Base-by-base conservation (phyloP, 2,329 filamentous ascomycete species). In the Graphiopsis chlorocephala region DNA sequence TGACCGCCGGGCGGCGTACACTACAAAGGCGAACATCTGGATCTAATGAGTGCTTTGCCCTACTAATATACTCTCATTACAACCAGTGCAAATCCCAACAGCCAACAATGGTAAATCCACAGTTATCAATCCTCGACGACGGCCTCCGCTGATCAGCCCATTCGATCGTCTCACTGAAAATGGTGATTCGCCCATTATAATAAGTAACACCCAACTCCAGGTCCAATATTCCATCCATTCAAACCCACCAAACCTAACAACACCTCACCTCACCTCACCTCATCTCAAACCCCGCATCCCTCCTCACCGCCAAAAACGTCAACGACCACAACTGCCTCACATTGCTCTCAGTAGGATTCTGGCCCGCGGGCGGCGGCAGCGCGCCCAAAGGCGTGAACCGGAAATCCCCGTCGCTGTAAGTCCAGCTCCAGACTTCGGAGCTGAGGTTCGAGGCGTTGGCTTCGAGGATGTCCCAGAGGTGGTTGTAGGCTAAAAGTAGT, bases 381-480 rank as follows among this genome's bases (percentile, higher is more conserved):
- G 79, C 78, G 0, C 85, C 85, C 57, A 88, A 72, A 26, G 84
- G 82, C 61, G 79, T 80, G 52, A 82, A 80, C 38, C 79, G 68
- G 70, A 84, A 88, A 8, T 72, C 72, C 1, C 74, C 81, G 66
- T 82, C 75, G 28, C 73, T 74, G 66, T 85, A 88, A 8, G 79
- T 78, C 86, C 86, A 89, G 59, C 82, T 86, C 87, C 87, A 89
- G 0, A 89, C 85, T 70, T 89, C 86, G 1, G 78, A 79, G 64
- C 82, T 83, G 15, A 89, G 72, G 62, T 84, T 79, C 2, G 73
- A 75, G 2, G 68, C 66, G 65, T 89, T 89, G 0, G 77, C 77
- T 31, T 88, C 85, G 33, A 89, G 87, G 0, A 82, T 76, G 68
- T 88, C 82, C 86, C 86, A 89, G 0, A 89, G 78, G 3, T 78